Evolutionary conservation across 2,329 filamentous ascomycete genomes (phyloP).

Genomic region (Fusarium citri): DNA sequence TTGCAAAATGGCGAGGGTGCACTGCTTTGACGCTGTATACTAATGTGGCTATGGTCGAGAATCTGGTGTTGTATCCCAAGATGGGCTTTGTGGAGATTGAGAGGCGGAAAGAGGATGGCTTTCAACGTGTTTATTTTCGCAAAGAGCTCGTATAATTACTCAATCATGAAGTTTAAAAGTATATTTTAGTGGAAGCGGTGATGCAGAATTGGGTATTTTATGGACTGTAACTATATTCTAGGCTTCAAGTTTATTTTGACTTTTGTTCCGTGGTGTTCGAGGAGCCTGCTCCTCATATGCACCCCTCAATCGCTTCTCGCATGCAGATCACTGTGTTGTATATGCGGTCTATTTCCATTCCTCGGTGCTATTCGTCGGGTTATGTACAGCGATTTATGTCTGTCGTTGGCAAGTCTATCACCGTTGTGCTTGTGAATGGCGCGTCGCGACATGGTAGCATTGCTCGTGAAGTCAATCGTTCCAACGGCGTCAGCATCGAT

Average conservation of each 20-base stretch:
- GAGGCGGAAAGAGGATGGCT: constrained; percentile 48
- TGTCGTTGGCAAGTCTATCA: background rate
- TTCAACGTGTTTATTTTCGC: constrained; percentile 52
- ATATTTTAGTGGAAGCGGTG: no score
- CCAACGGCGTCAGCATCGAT: background rate
- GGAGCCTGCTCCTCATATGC: background rate
- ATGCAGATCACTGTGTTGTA: background rate
- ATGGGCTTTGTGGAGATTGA: constrained; percentile 51
- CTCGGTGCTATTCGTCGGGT: background rate
- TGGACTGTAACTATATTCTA: background rate
- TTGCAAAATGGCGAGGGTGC: constrained; percentile 40
- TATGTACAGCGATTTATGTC: background rate
- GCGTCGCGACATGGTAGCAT: background rate
- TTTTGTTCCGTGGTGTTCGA: background rate
- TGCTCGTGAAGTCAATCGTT: background rate
- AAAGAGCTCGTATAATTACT: constrained; percentile 48
- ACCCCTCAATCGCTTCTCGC: background rate
- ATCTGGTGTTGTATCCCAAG: constrained; percentile 44
- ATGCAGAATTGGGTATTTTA: background rate
- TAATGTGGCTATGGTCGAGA: constrained; percentile 53
- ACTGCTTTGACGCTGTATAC: constrained; percentile 48
- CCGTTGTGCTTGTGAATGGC: background rate
- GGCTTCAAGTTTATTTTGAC: background rate
- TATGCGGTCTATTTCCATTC: background rate
- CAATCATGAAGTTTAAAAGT: background rate